Conservation (phyloP, 2,329 filamentous ascomycete genomes). For the Zasmidium citrigriseum region DNA sequence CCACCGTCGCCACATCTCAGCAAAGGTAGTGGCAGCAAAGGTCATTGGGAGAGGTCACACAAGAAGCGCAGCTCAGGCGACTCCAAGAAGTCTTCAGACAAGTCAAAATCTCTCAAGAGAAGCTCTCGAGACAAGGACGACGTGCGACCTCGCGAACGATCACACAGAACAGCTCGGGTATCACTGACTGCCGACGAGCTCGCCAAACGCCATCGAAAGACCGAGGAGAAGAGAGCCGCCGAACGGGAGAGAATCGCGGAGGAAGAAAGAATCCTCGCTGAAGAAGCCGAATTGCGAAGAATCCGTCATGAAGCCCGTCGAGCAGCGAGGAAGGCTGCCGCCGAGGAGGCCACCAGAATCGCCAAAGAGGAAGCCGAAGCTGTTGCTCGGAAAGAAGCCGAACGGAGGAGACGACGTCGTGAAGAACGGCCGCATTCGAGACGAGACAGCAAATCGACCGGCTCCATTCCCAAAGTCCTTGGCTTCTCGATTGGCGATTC, state of each 20-base stretch:
- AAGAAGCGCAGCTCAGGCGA: conserved; percentile 16
- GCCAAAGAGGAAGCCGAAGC: conserved; percentile 21
- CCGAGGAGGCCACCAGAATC: conserved; percentile 23
- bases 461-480: conserved; percentile 9
- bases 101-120: conserved; percentile 22
- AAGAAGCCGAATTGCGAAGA: conserved; percentile 28
- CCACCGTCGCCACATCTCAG: conserved; percentile 27
- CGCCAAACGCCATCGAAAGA: conserved; percentile 17
- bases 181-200: conserved; percentile 22
- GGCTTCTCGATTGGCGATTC: conserved; percentile 5
- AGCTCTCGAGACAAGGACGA: conserved; percentile 14
- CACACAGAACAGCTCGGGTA: conserved; percentile 10
- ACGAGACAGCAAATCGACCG: conserved; percentile 16
- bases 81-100: conserved; percentile 17
- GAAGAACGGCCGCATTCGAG: conserved; percentile 9
- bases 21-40: conserved; percentile 25
- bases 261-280: conserved; percentile 22
- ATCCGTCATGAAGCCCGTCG: conserved; percentile 29
- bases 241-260: conserved; percentile 25
- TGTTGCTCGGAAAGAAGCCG: conserved; percentile 4
- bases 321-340: conserved; percentile 28
- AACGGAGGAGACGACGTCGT: conserved; percentile 1
- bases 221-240: conserved; percentile 21
- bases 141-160: conserved; percentile 12
- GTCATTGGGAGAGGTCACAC: conserved; percentile 26